Evolutionary conservation across 1,284 basidiomycete species (phyloP).

Genomic region (Coriolopsis trogii): DNA sequence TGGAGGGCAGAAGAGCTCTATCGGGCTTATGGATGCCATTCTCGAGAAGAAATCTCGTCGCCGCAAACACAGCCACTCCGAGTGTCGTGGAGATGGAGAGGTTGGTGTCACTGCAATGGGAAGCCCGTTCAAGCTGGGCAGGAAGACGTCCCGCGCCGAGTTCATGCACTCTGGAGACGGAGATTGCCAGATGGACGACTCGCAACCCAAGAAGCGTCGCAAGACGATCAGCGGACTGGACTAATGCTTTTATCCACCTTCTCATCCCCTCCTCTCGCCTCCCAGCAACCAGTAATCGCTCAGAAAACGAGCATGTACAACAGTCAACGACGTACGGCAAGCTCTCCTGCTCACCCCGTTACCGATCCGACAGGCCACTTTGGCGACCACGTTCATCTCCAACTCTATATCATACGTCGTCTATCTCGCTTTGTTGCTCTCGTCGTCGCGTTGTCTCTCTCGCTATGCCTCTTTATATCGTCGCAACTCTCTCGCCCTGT

Average conservation of each 20-base stretch:
- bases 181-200: slow-evolving; percentile 27
- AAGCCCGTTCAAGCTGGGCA: slow-evolving; percentile 24
- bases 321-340: neutral
- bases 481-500: slow-evolving; percentile 5
- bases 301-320: too few species aligned
- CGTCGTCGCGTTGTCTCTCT: slow-evolving; percentile 10
- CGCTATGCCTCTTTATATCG: slow-evolving; percentile 13
- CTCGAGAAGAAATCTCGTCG: slow-evolving; percentile 21
- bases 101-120: slow-evolving; percentile 19
- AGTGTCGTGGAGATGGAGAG: slow-evolving; percentile 16
- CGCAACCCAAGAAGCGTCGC: slow-evolving; percentile 30
- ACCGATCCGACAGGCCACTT: neutral
- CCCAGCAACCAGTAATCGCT: too few species aligned
- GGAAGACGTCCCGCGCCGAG: slow-evolving; percentile 30
- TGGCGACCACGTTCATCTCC: neutral
- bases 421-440: slow-evolving; percentile 15
- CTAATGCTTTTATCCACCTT: slow-evolving; percentile 2
- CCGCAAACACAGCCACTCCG: slow-evolving; percentile 21
- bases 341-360: neutral
- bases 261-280: neutral
- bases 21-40: slow-evolving; percentile 34
- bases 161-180: slow-evolving; percentile 29
- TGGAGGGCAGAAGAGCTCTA: slow-evolving; percentile 14
- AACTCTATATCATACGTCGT: slow-evolving; percentile 3
- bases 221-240: slow-evolving; percentile 30